Evolutionary conservation across 306 rosid species (phyloP), one percentile per base, ranked within the genome.

Genomic region (Casuarina cunninghamiana): DNA sequence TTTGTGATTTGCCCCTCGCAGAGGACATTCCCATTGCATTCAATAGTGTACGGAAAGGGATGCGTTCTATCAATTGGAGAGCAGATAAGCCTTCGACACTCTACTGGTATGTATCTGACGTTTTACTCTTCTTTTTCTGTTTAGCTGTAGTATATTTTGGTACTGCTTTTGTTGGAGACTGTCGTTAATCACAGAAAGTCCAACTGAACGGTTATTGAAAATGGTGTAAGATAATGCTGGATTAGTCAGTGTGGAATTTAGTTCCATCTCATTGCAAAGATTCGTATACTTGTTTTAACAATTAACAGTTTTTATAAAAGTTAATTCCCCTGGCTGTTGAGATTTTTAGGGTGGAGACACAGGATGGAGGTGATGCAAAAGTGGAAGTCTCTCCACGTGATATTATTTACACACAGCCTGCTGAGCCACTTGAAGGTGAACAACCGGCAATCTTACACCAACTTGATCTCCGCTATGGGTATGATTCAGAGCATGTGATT

Each of bases 381-480:
- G 88, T 95, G 75, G 99, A 93, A 78, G 86, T 84, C 86, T 92
- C 96, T 84, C 99, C 99, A 41, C 97, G 99, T 86, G 99, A 95
- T 82, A 88, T 95, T 77, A 21, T 93, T 79, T 93, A 91, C 69
- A 85, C 93, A 83, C 93, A 95, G 86, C 81, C 93, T 66, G 97
- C 96, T 74, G 96, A 95, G 79, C 85, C 97, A 76, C 84, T 79
- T 15, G 93, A 93, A 77, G 80, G 86, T 69, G 91, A 86, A 87
- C 91, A 70, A 66, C 91, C 96, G 65, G 85, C 53, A 6, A 78
- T 95, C 86, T 79, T 93, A 19, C 97, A 93, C 82, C 93, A 88
- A 84, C 97, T 95, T 74, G 97, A 95, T 87, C 97, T 93, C 73
- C 99, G 99, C 41, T 95, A 93, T 74, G 97, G 99, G 97, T 95